phyloP scores from a whole-genome alignment of 1,284 basidiomycete species.

The Mixia osmundae region DNA sequence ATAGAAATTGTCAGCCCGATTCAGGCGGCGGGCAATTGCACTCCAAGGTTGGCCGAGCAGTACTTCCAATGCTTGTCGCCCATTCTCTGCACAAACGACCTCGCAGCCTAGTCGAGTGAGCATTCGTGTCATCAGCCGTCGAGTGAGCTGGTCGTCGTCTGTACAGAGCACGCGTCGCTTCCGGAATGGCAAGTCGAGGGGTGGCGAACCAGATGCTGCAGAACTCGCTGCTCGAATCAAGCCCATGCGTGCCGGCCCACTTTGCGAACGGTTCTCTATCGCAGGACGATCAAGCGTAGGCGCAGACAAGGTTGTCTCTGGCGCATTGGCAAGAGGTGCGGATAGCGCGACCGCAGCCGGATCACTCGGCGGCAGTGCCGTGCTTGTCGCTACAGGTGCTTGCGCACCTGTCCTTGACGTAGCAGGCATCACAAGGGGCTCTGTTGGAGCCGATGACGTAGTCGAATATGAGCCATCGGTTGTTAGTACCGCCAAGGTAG shows the following conservation, averaged over 20 bases:
- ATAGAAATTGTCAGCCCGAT: neutral
- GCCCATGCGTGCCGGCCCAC: neutral
- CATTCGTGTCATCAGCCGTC: slow-evolving; percentile 57
- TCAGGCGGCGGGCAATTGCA: too few relatives aligned
- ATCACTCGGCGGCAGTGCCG: too few relatives aligned
- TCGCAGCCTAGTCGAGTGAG: slow-evolving; percentile 50
- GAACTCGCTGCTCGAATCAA: neutral
- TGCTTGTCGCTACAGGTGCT: too few relatives aligned
- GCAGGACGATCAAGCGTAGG: too few relatives aligned
- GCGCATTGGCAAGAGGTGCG: too few relatives aligned
- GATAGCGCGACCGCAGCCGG: too few relatives aligned
- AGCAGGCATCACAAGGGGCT: too few relatives aligned
- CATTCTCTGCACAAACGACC: slow-evolving; percentile 66
- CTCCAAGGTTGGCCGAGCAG: slow-evolving; percentile 31
- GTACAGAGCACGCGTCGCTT: neutral
- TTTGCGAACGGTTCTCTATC: neutral
- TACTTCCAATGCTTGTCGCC: slow-evolving; percentile 50
- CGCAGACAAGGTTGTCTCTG: too few relatives aligned
- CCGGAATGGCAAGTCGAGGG: slow-evolving; percentile 23
- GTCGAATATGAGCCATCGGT: too few relatives aligned
- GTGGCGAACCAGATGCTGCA: slow-evolving; percentile 16
- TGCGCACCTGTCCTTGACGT: too few relatives aligned
- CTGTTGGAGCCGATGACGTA: too few relatives aligned
- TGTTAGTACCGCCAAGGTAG: too few relatives aligned
- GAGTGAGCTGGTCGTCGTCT: slow-evolving; percentile 37